Conservation (phyloP, 805 yeast genomes). For the Candida anglica region DNA sequence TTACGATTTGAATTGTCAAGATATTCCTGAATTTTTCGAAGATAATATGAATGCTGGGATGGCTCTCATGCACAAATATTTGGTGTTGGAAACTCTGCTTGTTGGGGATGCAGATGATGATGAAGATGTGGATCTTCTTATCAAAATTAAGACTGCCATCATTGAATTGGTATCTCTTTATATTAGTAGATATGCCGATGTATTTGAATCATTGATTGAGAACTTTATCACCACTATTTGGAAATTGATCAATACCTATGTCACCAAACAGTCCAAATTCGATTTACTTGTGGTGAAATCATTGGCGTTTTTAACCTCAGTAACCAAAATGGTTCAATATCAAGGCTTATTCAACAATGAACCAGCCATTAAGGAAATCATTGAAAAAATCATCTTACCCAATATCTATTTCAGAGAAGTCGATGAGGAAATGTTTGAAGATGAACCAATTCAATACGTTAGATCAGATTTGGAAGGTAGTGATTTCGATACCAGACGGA, state of each 20-base stretch:
- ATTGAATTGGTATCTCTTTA: constrained; percentile 84
- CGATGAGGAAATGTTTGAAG: constrained; percentile 92
- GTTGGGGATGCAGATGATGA: constrained; percentile 58
- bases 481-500: constrained; percentile 87
- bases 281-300: constrained; percentile 83
- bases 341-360: constrained; percentile 59
- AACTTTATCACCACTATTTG: constrained; percentile 80
- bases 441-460: constrained; percentile 91
- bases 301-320: constrained; percentile 76
- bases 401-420: constrained; percentile 80
- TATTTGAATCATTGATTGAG: constrained; percentile 73
- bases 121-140: constrained; percentile 63
- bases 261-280: constrained; percentile 69
- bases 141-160: constrained; percentile 73
- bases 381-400: constrained; percentile 83
- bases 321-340: constrained; percentile 67
- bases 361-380: constrained; percentile 63
- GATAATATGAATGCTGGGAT: constrained; percentile 77
- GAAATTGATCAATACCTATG: constrained; percentile 60
- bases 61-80: constrained; percentile 77
- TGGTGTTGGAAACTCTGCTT: constrained; percentile 54
- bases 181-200: constrained; percentile 88
- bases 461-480: constrained; percentile 94
- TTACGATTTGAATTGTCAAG: constrained; percentile 95
- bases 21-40: constrained; percentile 96